Evolutionary conservation across 768 basidiomycete species (phyloP), one percentile per base, ranked within the genome.

Genomic region (Psilocybe cubensis): DNA sequence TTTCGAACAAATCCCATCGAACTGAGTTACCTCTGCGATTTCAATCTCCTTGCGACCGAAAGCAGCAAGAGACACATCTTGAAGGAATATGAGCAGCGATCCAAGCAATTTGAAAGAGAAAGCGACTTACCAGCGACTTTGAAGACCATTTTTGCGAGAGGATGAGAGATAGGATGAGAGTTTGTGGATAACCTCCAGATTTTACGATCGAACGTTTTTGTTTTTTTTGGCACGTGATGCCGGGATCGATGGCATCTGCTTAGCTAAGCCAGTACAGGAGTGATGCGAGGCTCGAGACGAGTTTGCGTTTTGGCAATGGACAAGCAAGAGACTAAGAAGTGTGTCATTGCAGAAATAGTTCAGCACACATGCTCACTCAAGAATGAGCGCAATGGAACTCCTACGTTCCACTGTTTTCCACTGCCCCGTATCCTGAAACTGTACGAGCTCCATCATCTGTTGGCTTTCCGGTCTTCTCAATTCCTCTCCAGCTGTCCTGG

Each of bases 11-110:
- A 57, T 43, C 42, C 42, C 24, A 33, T 25, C 41, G 42, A 58
- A 47, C 33, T 48, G 29, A 52, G 49, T 72, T 74, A 96, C 96
- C 89, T 99, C 96, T 62, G 96, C 96, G 76, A 99, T 92, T 80
- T 96, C 89, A 68, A 99, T 93, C 82, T 99, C 96, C 82, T 99
- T 99, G 82, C 96, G 94, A 76, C 96, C 94, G 78, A 98, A 99
- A 59, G 96, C 96, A 72, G 97, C 97, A 72, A 99, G 92, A 68
- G 96, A 98, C 69, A 96, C 80, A 72, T 94, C 94, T 93, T 43
- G 9, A 51, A 53, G 29, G 40, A 38, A 14, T 28, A 29, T 56
- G 24, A 68, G 61, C 58, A n/a, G 60, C 56, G 52, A 54, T 28
- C 21, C 31, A 24, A 40, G 47, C 45, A 27, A 53, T 41, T 11